phyloP scores from a whole-genome alignment of 805 yeast genomes.

The Metschnikowia continentalis region DNA sequence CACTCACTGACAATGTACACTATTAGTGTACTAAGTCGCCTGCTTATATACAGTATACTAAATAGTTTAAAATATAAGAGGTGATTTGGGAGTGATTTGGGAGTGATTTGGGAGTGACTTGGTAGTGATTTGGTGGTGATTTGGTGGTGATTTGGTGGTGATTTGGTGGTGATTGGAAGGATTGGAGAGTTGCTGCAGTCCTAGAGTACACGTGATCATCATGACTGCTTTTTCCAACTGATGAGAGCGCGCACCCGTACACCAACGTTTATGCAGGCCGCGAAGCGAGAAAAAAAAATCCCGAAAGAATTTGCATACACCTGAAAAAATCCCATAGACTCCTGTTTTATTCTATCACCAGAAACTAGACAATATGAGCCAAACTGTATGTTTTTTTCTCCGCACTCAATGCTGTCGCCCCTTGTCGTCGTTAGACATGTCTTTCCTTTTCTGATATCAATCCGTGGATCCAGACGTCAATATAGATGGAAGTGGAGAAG shows the following conservation, averaged over 20 bases:
- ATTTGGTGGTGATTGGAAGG: no score
- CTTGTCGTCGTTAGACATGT: background rate
- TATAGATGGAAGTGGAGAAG: no score
- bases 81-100: no score
- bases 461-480: no score
- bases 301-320: slow-evolving; percentile 19
- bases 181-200: background rate
- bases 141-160: no score
- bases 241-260: slow-evolving; percentile 4
- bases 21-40: no score
- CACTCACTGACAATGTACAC: no score
- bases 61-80: no score
- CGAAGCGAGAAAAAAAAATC: slow-evolving; percentile 13
- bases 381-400: slow-evolving; percentile 26
- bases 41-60: no score
- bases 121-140: no score
- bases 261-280: slow-evolving; percentile 9
- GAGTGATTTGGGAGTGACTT: no score
- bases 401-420: background rate
- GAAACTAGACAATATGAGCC: slow-evolving; percentile 28
- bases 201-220: slow-evolving; percentile 12
- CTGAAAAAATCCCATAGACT: slow-evolving; percentile 19
- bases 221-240: slow-evolving; percentile 14
- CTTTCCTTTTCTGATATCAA: no score
- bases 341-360: slow-evolving; percentile 20